These are phyloP conservation scores for Pseudogymnoascus sp. DNA, from an alignment of 2,329 filamentous ascomycete species.

Conservation along the genomic window DNA sequence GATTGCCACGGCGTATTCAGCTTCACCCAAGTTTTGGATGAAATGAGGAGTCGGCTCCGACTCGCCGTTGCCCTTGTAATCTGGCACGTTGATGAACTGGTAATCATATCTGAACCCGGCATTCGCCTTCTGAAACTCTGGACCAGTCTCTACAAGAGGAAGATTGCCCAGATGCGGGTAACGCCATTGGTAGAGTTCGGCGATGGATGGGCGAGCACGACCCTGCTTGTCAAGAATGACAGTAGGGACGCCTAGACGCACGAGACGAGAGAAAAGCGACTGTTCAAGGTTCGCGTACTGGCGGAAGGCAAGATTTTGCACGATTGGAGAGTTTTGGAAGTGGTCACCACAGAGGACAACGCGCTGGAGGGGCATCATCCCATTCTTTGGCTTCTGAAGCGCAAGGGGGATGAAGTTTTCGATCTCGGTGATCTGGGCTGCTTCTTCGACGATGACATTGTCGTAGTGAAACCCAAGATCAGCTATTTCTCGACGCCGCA, in stretches of 20 bases:
- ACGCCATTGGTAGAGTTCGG: conserved; percentile 87
- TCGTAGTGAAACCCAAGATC: conserved; percentile 93
- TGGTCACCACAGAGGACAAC: conserved; percentile 93
- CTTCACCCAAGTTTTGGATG: conserved; percentile 92
- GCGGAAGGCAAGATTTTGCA: conserved; percentile 89
- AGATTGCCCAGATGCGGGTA: conserved; percentile 77
- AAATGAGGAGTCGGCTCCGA: conserved; percentile 88
- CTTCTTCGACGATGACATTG: conserved; percentile 97
- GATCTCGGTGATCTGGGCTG: conserved; percentile 93
- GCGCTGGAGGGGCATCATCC: conserved; percentile 70
- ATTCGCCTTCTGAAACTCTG: conserved; percentile 76
- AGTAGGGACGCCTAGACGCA: conserved; percentile 85
- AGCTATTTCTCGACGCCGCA: conserved; percentile 84
- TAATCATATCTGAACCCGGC: conserved; percentile 90
- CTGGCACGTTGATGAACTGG: conserved; percentile 91
- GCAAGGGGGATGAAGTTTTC: conserved; percentile 94
- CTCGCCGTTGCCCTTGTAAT: conserved; percentile 88
- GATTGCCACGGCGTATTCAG: conserved; percentile 91
- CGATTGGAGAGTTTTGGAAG: conserved; percentile 90
- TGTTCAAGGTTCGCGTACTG: conserved; percentile 96
- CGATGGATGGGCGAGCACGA: conserved; percentile 78
- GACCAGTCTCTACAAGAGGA: conserved; percentile 58
- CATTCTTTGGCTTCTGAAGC: conserved; percentile 73
- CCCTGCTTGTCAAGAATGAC: conserved; percentile 91
- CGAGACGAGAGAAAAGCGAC: conserved; percentile 84